Base-by-base conservation (phyloP, 805 yeast genomes). In the Saccharomycopsis olivae region DNA sequence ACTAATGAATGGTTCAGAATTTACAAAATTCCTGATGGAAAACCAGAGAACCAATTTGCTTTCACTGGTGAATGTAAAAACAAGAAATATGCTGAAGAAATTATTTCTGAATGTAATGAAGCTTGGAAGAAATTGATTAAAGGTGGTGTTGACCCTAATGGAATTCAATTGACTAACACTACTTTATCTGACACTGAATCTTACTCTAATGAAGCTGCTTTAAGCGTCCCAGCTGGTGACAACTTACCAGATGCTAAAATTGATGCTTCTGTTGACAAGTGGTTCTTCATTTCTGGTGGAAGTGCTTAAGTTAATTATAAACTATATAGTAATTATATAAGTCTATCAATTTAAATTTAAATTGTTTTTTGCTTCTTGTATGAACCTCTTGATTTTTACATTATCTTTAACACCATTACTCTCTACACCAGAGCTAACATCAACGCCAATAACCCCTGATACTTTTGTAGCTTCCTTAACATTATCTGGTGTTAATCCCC, bases 241-340 rank as follows among this genome's bases (percentile, higher is more conserved):
- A 75, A 81, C 50, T 62, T 67, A 51, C 73, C 88, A 49, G 87
- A 88, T 60, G 96, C 94, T 49, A 94, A 96, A 64, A 85, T 92
- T 62, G 98, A 89, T 71, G 76, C 83, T 66, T 85, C 96, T 41
- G 69, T 89, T 60, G 97, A 89, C 75, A 89, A 89, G 70, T 89
- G 98, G 98, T 89, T 92, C 75, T 89, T 77, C 78, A 89, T 89
- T 59, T 85, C 89, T 46, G 92, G 89, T 66, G 78, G 82, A 48
- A 68, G 75, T 49, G 68, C 69, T 54, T 66, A 50, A 53, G 28
- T 28, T 8, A 10, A 28, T 28, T 28, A 23, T 28, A n/a, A 10
- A 28, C 30, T 28, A 10, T 28, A 13, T 28, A 28, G 27, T 23
- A 23, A 11, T 23, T 23, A 8, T n/a, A n/a, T n/a, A n/a, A n/a